Evolutionary conservation across 257 asterid species (phyloP).

Genomic region (Salvia hispanica): DNA sequence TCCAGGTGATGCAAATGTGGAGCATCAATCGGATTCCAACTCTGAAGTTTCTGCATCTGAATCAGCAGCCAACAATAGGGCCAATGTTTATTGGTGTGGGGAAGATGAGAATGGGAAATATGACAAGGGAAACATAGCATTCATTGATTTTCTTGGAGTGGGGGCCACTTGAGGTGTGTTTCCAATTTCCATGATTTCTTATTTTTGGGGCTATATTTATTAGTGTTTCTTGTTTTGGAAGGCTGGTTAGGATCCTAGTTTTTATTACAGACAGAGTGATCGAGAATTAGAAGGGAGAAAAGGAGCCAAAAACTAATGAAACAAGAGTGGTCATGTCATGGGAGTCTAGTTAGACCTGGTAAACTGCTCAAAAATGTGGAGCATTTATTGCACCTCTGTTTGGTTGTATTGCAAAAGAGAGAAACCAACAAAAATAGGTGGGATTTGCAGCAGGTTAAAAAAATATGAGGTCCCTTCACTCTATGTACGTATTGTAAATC

Average conservation of each 20-base stretch:
- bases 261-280: background rate
- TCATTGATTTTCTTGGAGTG: conserved; percentile 70
- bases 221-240: background rate
- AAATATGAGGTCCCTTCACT: conserved; percentile 13
- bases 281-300: background rate
- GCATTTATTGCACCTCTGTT: conserved; percentile 38
- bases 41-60: conserved; percentile 50
- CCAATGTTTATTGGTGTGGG: conserved; percentile 42
- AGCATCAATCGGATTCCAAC: conserved; percentile 44
- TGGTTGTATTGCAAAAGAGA: conserved; percentile 19
- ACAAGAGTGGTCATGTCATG: conserved; percentile 17
- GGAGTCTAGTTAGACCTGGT: conserved; percentile 29
- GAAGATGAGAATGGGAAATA: conserved; percentile 33
- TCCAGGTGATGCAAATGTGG: conserved; percentile 27
- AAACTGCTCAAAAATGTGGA: conserved; percentile 27
- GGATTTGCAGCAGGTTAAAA: conserved; percentile 31
- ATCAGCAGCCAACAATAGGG: conserved; percentile 48
- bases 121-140: conserved; percentile 35
- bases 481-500: conserved; percentile 36
- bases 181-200: too few relatives aligned
- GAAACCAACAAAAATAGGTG: conserved; percentile 19
- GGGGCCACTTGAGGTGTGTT: conserved; percentile 42
- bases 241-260: conserved; percentile 8
- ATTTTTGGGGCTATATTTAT: background rate
- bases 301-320: conserved; percentile 15